phyloP scores from a whole-genome alignment of 2,329 filamentous ascomycete genomes.

The Boeremia lycopersici region DNA sequence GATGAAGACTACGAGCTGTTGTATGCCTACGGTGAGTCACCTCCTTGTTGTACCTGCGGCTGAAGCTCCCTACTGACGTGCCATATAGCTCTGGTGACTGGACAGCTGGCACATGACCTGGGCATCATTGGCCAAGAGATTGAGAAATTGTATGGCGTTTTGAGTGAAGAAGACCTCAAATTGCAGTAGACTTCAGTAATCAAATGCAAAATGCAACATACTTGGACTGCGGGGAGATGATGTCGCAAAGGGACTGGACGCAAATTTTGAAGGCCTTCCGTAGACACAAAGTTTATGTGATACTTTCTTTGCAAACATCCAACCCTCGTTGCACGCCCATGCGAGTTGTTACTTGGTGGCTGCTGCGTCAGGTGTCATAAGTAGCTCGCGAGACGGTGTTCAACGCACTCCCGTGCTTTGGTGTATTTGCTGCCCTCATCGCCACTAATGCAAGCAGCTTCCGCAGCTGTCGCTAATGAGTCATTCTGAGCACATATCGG shows the following conservation, averaged over 20 bases:
- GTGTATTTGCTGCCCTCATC: background rate
- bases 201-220: background rate
- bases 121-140: slow-evolving; percentile 60
- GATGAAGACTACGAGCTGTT: slow-evolving; percentile 88
- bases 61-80: slow-evolving; percentile 2
- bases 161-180: slow-evolving; percentile 66
- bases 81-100: slow-evolving; percentile 63
- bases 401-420: background rate
- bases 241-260: too few relatives aligned
- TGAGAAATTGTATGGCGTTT: slow-evolving; percentile 64
- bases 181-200: slow-evolving; percentile 44
- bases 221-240: too few relatives aligned
- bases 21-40: slow-evolving; percentile 78
- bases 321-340: too few relatives aligned
- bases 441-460: slow-evolving; percentile 6
- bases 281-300: too few relatives aligned
- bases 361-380: too few relatives aligned
- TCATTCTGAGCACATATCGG: slow-evolving; percentile 17
- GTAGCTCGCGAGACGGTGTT: too few relatives aligned
- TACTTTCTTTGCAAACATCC: too few relatives aligned
- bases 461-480: slow-evolving; percentile 14
- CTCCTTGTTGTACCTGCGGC: background rate
- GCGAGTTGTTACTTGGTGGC: too few relatives aligned
- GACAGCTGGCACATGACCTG: slow-evolving; percentile 63
- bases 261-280: too few relatives aligned